Evolutionary conservation across 2,329 filamentous ascomycete species (phyloP).

Genomic region (Penicillium aurantiogriseum): DNA sequence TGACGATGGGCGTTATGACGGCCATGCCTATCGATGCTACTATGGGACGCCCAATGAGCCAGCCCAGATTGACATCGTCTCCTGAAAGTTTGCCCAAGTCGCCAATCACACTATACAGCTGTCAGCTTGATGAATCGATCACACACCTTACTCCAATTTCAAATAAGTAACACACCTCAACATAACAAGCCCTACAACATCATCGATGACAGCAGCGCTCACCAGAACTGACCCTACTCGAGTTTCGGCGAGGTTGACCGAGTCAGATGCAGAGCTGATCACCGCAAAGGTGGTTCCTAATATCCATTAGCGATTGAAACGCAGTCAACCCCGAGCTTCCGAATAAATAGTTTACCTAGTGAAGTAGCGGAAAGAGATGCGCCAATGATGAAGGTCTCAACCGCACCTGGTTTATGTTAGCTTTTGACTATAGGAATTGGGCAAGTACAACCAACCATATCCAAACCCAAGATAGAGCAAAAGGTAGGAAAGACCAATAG

Average conservation of each 20-base stretch:
- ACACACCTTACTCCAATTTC: too few relatives aligned
- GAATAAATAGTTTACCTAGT: constrained; percentile 18
- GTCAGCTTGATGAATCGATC: background rate
- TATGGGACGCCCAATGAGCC: constrained; percentile 41
- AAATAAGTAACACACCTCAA: constrained; percentile 19
- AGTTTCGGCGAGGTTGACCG: constrained; percentile 45
- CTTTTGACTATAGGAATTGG: background rate
- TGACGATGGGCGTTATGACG: constrained; percentile 36
- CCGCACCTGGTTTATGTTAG: constrained; percentile 23
- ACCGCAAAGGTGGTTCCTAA: constrained; percentile 34
- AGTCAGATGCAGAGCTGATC: constrained; percentile 31
- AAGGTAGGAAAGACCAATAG: constrained; percentile 48
- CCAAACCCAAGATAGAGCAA: constrained; percentile 47
- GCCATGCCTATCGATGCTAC: constrained; percentile 40
- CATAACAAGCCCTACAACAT: constrained; percentile 47
- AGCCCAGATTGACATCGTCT: constrained; percentile 33
- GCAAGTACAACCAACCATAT: constrained; percentile 30
- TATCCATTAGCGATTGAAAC: background rate
- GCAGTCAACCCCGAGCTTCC: background rate
- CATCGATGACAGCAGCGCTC: constrained; percentile 50
- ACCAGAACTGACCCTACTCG: constrained; percentile 47
- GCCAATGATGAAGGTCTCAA: constrained; percentile 35
- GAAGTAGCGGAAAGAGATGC: constrained; percentile 33
- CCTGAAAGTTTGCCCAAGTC: constrained; percentile 26
- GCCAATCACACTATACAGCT: constrained; percentile 32